Evolutionary conservation across 2,329 filamentous ascomycete species (phyloP).

Genomic region (Fusarium redolens): DNA sequence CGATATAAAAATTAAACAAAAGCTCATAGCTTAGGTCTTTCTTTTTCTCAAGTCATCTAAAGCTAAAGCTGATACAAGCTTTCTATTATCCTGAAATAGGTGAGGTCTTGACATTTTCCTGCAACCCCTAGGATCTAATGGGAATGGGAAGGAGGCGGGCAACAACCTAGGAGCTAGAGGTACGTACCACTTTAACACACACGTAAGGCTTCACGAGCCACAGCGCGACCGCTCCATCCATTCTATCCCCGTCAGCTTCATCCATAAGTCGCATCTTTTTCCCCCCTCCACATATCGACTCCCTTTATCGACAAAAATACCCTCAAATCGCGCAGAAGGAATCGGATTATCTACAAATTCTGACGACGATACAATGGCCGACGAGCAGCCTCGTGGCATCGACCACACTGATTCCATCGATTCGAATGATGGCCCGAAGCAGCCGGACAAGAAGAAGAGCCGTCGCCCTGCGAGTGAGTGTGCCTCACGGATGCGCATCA

Average conservation of each 20-base stretch:
- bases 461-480: slow-evolving; percentile 84
- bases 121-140: not conserved
- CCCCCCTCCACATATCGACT: slow-evolving; percentile 9
- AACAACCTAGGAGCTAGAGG: not conserved
- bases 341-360: slow-evolving; percentile 4
- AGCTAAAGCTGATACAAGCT: too few relatives aligned
- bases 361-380: slow-evolving; percentile 57
- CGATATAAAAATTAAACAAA: not conserved
- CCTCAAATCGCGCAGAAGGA: slow-evolving; percentile 15
- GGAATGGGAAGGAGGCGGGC: not conserved
- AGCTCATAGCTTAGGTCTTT: not conserved
- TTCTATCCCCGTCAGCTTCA: slow-evolving; percentile 32
- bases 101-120: not conserved
- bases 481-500: slow-evolving; percentile 41
- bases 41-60: not conserved
- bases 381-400: slow-evolving; percentile 55
- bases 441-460: slow-evolving; percentile 85
- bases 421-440: slow-evolving; percentile 64
- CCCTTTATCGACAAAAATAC: slow-evolving; percentile 24
- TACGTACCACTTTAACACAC: slow-evolving; percentile 22
- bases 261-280: slow-evolving; percentile 29
- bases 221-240: slow-evolving; percentile 25
- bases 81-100: not conserved
- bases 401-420: slow-evolving; percentile 65
- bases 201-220: slow-evolving; percentile 35